These are phyloP conservation scores for Candida xiaguanensis DNA, from an alignment of 805 yeast species.

Conservation along the genomic window DNA sequence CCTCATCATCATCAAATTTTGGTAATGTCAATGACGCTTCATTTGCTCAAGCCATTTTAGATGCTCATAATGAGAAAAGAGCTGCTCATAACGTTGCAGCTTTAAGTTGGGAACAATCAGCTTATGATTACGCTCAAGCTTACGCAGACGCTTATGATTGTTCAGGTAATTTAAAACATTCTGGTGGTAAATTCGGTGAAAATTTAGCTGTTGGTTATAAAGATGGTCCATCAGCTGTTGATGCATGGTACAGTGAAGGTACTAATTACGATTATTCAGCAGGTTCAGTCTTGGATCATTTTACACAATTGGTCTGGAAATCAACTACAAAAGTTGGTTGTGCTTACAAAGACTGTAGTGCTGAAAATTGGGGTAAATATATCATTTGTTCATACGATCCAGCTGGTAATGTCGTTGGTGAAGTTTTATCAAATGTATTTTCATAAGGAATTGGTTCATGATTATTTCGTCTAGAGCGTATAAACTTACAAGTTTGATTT, in stretches of 20 bases:
- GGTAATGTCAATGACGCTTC: slow-evolving; percentile 15
- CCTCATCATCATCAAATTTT: slow-evolving; percentile 8
- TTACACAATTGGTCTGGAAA: slow-evolving; percentile 79
- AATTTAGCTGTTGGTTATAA: slow-evolving; percentile 37
- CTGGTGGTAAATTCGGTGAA: slow-evolving; percentile 40
- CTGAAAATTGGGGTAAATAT: slow-evolving; percentile 48
- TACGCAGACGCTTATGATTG: slow-evolving; percentile 47
- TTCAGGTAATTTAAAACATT: slow-evolving; percentile 34
- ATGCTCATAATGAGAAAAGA: slow-evolving; percentile 60
- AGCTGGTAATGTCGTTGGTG: slow-evolving; percentile 65
- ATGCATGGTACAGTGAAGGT: slow-evolving; percentile 42
- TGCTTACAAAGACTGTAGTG: slow-evolving; percentile 58
- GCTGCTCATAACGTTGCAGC: slow-evolving; percentile 47
- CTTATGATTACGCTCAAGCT: slow-evolving; percentile 52
- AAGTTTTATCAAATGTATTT: slow-evolving; percentile 17
- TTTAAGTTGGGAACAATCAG: slow-evolving; percentile 52
- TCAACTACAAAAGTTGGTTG: slow-evolving; percentile 63
- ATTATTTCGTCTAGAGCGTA: neutral
- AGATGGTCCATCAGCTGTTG: slow-evolving; percentile 26
- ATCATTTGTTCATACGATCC: slow-evolving; percentile 72
- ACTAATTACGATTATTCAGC: slow-evolving; percentile 23
- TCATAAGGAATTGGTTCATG: neutral
- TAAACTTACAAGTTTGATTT: neutral
- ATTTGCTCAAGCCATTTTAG: slow-evolving; percentile 46
- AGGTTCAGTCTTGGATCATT: slow-evolving; percentile 49